These are phyloP conservation scores for Schwanniomyces etchellsii DNA, from an alignment of 1,139 yeast genomes.

Conservation along the genomic window DNA sequence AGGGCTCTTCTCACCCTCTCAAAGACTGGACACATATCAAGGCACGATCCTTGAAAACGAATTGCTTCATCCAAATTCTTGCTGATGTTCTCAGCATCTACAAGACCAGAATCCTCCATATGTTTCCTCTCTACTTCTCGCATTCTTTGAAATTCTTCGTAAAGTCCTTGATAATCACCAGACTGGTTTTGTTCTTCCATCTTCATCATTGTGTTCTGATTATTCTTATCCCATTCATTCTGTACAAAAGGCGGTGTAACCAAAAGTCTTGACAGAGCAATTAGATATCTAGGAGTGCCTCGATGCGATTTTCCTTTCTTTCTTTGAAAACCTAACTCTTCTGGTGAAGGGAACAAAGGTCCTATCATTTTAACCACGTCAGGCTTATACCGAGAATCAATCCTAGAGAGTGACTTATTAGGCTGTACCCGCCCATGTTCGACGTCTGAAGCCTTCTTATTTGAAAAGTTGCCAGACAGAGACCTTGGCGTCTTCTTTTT, in stretches of 20 bases:
- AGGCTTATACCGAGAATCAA: background rate
- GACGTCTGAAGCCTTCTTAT: background rate
- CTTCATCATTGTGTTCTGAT: slow-evolving; percentile 33
- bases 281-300: slow-evolving; percentile 32
- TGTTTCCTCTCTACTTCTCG: slow-evolving; percentile 70
- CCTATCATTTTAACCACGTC: slow-evolving; percentile 25
- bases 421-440: background rate
- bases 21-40: slow-evolving; percentile 91
- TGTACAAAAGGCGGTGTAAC: slow-evolving; percentile 25
- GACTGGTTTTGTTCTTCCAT: slow-evolving; percentile 31
- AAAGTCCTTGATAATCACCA: slow-evolving; percentile 37
- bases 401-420: too few relatives aligned
- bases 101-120: slow-evolving; percentile 80
- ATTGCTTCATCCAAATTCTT: slow-evolving; percentile 86
- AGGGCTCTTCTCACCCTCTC: slow-evolving; percentile 86
- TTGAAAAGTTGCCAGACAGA: slow-evolving; percentile 3
- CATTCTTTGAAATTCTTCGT: slow-evolving; percentile 58
- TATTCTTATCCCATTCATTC: slow-evolving; percentile 36
- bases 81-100: slow-evolving; percentile 81
- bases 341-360: slow-evolving; percentile 21
- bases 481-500: slow-evolving; percentile 16
- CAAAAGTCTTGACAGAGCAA: slow-evolving; percentile 32
- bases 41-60: slow-evolving; percentile 79
- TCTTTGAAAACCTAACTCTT: slow-evolving; percentile 23
- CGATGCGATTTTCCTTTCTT: slow-evolving; percentile 5